Percentiles rank a stretch among this genome's conserved stretches.
phyloP scores from a whole-genome alignment of 2,329 filamentous ascomycete species.

The Diplocarpon rosae region DNA sequence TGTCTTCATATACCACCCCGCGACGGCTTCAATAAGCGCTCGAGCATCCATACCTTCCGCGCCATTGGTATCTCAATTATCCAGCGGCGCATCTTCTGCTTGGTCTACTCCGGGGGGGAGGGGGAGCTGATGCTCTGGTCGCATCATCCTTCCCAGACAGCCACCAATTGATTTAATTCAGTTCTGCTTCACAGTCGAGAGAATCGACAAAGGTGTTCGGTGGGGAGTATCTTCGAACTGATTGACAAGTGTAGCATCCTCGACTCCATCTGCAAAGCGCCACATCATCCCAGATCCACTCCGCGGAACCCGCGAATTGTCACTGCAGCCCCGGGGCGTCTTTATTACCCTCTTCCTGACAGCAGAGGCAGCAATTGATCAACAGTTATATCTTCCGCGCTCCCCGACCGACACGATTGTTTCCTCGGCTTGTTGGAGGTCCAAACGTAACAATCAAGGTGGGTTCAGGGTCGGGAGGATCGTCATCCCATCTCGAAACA shows the following conservation, averaged over 20 bases:
- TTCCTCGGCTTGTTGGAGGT: not conserved
- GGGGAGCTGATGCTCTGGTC: too few relatives aligned
- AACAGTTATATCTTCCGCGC: not conserved
- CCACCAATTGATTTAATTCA: too few relatives aligned
- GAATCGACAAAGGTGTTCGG: too few relatives aligned
- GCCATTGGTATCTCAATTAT: constrained; percentile 1
- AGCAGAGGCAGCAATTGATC: not conserved
- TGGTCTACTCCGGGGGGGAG: not conserved
- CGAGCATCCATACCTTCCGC: not conserved
- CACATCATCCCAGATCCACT: not conserved
- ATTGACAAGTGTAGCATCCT: not conserved
- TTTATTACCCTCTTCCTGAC: not conserved
- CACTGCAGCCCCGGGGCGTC: not conserved
- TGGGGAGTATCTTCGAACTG: not conserved
- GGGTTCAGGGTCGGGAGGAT: constrained; percentile 5
- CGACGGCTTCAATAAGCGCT: not conserved
- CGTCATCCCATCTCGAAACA: constrained; percentile 15
- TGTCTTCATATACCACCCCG: not conserved
- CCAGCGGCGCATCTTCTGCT: not conserved
- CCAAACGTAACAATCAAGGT: not conserved
- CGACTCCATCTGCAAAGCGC: not conserved
- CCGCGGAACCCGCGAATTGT: not conserved
- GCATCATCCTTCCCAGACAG: too few relatives aligned
- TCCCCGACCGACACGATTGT: not conserved
- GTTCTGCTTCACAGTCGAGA: too few relatives aligned